Percentiles rank a stretch among this genome's conserved stretches.
Conservation (phyloP, 106 monocot species). For the Amphibolis antarctica region DNA sequence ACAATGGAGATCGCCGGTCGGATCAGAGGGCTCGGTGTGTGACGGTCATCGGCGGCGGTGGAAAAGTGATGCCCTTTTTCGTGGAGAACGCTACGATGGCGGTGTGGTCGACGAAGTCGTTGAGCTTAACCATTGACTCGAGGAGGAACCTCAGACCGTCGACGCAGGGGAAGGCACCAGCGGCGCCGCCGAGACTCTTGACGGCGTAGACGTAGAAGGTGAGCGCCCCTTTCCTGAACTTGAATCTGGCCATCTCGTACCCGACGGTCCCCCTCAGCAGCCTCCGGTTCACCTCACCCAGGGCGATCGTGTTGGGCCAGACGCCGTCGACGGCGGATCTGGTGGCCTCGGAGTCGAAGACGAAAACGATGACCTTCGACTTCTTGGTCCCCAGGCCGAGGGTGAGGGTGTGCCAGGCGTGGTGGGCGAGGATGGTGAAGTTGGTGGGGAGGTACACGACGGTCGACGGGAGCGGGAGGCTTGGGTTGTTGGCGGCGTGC, state of each 20-base stretch:
- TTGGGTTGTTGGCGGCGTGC: constrained; percentile 30
- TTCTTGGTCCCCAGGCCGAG: constrained; percentile 92
- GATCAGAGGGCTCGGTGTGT: constrained; percentile 24
- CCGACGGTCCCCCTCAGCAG: constrained; percentile 31
- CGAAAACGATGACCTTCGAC: constrained; percentile 75
- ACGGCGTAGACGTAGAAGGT: constrained; percentile 89
- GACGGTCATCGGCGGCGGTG: constrained; percentile 33
- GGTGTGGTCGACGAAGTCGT: constrained; percentile 90
- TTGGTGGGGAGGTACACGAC: constrained; percentile 31
- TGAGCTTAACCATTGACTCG: constrained; percentile 50
- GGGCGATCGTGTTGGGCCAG: constrained; percentile 26
- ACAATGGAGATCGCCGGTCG: no score
- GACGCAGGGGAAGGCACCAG: constrained; percentile 39
- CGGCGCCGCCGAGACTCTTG: constrained; percentile 27
- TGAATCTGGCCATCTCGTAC: constrained; percentile 86
- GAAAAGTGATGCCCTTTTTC: constrained; percentile 59
- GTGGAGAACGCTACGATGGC: constrained; percentile 85
- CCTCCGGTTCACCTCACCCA: constrained; percentile 15
- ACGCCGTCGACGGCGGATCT: constrained; percentile 50
- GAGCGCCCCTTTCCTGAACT: constrained; percentile 82
- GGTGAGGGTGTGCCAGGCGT: constrained; percentile 87
- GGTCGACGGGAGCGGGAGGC: constrained; percentile 56
- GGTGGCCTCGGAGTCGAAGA: constrained; percentile 72
- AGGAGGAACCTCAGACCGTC: constrained; percentile 53
- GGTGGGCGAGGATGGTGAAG: constrained; percentile 53